Evolutionary conservation across 192 early-diverging fungal species (phyloP).

Genomic region (Linderina pennispora): DNA sequence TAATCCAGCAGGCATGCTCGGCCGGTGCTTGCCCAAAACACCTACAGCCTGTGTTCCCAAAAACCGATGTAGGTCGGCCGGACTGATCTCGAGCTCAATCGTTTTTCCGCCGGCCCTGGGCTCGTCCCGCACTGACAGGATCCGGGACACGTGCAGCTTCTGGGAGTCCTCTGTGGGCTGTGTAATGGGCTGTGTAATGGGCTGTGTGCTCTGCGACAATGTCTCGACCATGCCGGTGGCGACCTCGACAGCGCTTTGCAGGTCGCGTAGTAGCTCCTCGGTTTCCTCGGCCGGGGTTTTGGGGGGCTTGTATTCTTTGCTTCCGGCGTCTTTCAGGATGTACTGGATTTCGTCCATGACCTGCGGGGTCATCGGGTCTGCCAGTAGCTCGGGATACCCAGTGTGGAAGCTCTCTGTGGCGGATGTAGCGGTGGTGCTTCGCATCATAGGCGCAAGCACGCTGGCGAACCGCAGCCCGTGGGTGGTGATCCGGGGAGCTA

Average conservation of each 20-base stretch:
- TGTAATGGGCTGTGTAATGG: too few species aligned
- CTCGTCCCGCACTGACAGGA: slow-evolving; percentile 11
- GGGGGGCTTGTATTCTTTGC: background rate
- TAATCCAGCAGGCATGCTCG: too few species aligned
- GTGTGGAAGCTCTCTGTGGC: background rate
- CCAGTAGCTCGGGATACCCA: too few species aligned
- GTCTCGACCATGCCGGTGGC: background rate
- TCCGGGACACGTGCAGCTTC: background rate
- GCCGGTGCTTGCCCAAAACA: too few species aligned
- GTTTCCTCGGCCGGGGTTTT: background rate
- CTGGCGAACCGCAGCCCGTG: background rate
- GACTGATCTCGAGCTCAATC: slow-evolving; percentile 23
- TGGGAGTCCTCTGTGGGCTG: background rate
- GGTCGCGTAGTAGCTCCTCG: slow-evolving; percentile 1
- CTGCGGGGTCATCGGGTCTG: background rate
- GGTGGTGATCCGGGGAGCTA: background rate
- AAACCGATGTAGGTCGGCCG: slow-evolving; percentile 6
- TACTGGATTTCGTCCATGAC: slow-evolving; percentile 26
- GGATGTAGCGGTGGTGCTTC: background rate
- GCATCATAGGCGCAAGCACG: too few species aligned
- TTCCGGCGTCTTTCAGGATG: slow-evolving; percentile 12
- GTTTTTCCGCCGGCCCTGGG: slow-evolving; percentile 6
- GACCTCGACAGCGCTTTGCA: background rate
- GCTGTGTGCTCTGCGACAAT: background rate
- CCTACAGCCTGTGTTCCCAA: too few species aligned